Percentiles rank a stretch among this genome's conserved stretches.
Conservation (phyloP, 2,329 filamentous ascomycete species). For the Colletotrichum nymphaeae region DNA sequence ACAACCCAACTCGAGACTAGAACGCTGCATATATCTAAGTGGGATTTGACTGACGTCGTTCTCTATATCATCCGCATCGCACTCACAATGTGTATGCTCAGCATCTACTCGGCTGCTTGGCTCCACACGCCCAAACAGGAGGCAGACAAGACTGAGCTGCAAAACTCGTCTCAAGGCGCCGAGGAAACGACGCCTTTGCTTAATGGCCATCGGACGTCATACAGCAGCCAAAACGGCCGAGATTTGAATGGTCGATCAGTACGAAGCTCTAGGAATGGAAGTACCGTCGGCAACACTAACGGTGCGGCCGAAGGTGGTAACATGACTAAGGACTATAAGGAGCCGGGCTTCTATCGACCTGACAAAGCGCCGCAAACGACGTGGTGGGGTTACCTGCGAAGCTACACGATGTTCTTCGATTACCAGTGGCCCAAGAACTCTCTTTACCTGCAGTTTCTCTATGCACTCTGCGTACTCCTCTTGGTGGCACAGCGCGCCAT, state of each 20-base stretch:
- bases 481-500: constrained; percentile 84
- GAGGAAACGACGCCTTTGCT: constrained; percentile 75
- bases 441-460: constrained; percentile 76
- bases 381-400: constrained; percentile 96
- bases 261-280: constrained; percentile 37
- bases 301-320: constrained; percentile 55
- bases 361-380: constrained; percentile 86
- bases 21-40: constrained; percentile 43
- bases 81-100: constrained; percentile 70
- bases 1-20: background rate
- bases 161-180: constrained; percentile 40
- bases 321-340: constrained; percentile 62
- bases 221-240: constrained; percentile 47
- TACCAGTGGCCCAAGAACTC: constrained; percentile 96
- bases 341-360: constrained; percentile 88
- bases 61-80: constrained; percentile 77
- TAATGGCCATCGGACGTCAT: constrained; percentile 50
- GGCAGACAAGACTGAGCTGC: constrained; percentile 52
- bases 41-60: constrained; percentile 74
- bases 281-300: constrained; percentile 45
- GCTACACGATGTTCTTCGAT: constrained; percentile 94
- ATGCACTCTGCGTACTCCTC: constrained; percentile 84
- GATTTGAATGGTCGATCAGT: constrained; percentile 31
- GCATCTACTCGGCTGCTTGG: constrained; percentile 57
- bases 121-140: constrained; percentile 53